Evolutionary conservation across 306 rosid species (phyloP), one percentile per base, ranked within the genome.

Genomic region (Crotalaria pallida): DNA sequence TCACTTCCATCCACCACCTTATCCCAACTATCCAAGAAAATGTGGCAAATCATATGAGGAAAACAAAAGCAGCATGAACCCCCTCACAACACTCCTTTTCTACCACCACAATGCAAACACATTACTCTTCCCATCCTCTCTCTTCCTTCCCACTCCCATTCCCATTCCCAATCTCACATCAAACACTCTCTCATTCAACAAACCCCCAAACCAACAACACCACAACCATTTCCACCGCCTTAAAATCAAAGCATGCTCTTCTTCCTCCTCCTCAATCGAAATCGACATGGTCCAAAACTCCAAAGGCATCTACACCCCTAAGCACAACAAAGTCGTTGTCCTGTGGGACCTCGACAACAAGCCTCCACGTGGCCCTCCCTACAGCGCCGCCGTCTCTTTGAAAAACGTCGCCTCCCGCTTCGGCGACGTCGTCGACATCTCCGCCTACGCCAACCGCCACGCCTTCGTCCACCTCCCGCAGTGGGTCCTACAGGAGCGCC

Each of bases 271-370:
- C 21, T 11, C 69, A 22, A 74, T 82, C 34, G 89, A 88, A 36
- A 81, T 87, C 81, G 94, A 93, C 85, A 93, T 90, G 96, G 90
- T 93, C 5, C 83, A 69, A 75, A 90, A 75, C 88, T 81, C 70
- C 59, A 81, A 84, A 21, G 97, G 93, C 9, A 10, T 86, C 11
- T 90, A 85, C 76, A 41, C 82, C 0, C 90, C 90, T 0, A 88
- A 81, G 55, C 81, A 74, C 66, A 66, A 82, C 52, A 94, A 88
- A 17, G 97, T 88, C 0, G 90, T 90, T 1, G 80, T 90, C 40
- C 81, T 94, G 0, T 94, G 97, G 98, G 98, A 94, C 89, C 90
- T 90, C 18, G 98, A 90, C 74, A 94, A 94, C 86, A 90, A 94
- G 17, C 96, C 98, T 26, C 98, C 96, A 0, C 88, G 95, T 3